Evolutionary conservation across 257 asterid genomes (phyloP).

Genomic region (Scutellaria minor): DNA sequence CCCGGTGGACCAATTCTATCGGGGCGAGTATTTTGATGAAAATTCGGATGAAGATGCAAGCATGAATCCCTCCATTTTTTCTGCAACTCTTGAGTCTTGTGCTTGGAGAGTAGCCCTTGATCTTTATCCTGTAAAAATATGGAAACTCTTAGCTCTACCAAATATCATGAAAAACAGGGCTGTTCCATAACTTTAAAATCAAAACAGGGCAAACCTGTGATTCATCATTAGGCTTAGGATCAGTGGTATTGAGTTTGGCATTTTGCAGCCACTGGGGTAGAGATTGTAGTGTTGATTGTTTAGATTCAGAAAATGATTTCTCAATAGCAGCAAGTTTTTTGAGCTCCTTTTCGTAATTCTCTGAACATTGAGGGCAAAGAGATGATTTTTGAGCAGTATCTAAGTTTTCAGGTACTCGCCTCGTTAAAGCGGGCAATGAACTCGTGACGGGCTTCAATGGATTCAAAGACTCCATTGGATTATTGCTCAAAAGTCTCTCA

Average conservation of each 20-base stretch:
- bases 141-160: constrained; percentile 23
- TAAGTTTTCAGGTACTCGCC: constrained; percentile 49
- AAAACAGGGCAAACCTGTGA: constrained; percentile 48
- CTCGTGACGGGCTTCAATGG: constrained; percentile 48
- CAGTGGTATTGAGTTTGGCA: constrained; percentile 54
- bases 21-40: constrained; percentile 49
- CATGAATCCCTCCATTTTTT: constrained; percentile 81
- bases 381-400: constrained; percentile 47
- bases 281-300: constrained; percentile 48
- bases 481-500: constrained; percentile 54
- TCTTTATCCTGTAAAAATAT: constrained; percentile 53
- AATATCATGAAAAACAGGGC: constrained; percentile 2
- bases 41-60: constrained; percentile 71
- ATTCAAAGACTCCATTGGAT: constrained; percentile 50
- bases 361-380: constrained; percentile 64
- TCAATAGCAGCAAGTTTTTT: constrained; percentile 57
- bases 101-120: constrained; percentile 56
- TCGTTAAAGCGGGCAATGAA: constrained; percentile 41
- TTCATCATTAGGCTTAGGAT: constrained; percentile 48
- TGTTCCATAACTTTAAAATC: neutral
- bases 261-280: constrained; percentile 87
- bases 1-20: constrained; percentile 46
- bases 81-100: constrained; percentile 67
- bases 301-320: constrained; percentile 60
- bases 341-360: constrained; percentile 64